These are phyloP conservation scores for Acrodontium crateriforme DNA, from an alignment of 2,329 filamentous ascomycete genomes.

Conservation along the genomic window DNA sequence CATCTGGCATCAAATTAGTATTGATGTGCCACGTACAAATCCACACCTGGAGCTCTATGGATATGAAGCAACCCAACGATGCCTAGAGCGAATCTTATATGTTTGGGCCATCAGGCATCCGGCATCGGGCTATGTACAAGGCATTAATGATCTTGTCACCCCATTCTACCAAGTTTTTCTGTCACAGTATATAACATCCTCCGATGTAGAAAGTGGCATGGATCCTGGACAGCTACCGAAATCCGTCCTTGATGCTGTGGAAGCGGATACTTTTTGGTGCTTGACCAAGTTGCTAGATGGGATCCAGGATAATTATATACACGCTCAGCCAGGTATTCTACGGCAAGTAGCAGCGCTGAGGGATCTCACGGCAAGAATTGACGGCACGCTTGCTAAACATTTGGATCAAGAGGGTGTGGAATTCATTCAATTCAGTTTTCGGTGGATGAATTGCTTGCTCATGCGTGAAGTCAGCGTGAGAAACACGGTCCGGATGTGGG, in stretches of 20 bases:
- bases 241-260: conserved; percentile 85
- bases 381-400: conserved; percentile 70
- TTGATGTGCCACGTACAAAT: conserved; percentile 91
- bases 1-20: conserved; percentile 99
- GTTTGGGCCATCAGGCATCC: conserved; percentile 97
- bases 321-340: conserved; percentile 92
- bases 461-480: conserved; percentile 96
- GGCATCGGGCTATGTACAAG: conserved; percentile 93
- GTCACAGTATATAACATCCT: conserved; percentile 86
- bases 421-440: conserved; percentile 98
- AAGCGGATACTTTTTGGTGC: conserved; percentile 98
- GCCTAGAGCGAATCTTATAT: conserved; percentile 86
- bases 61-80: conserved; percentile 90
- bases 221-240: conserved; percentile 88
- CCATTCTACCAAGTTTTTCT: conserved; percentile 98
- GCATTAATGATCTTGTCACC: conserved; percentile 94
- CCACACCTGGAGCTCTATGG: conserved; percentile 90
- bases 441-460: conserved; percentile 98
- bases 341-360: conserved; percentile 78
- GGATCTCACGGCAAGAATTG: conserved; percentile 83
- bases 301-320: conserved; percentile 98
- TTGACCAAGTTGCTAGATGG: conserved; percentile 95
- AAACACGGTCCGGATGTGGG: conserved; percentile 98
- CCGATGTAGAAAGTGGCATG: conserved; percentile 86
- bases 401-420: conserved; percentile 84